These are phyloP conservation scores for Phytophthora palmivora DNA, from an alignment of 352 stramenopile species.

Conservation along the genomic window DNA sequence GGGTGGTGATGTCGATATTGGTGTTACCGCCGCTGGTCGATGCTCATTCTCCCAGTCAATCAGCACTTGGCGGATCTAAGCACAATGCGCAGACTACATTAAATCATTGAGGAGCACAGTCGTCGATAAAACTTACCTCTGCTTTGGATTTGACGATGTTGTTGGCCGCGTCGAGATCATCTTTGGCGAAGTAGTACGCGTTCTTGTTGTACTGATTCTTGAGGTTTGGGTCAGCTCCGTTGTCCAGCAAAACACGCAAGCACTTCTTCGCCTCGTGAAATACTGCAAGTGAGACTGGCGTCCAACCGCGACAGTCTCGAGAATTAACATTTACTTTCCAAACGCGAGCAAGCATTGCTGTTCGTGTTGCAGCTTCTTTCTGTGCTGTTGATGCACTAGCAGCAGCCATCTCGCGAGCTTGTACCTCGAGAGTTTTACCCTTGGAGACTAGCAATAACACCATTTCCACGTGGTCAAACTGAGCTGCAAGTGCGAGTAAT, in stretches of 20 bases:
- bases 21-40: slow-evolving; percentile 24
- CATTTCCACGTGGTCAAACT: slow-evolving; percentile 73
- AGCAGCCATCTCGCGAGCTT: slow-evolving; percentile 34
- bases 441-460: slow-evolving; percentile 67
- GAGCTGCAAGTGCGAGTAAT: slow-evolving; percentile 75
- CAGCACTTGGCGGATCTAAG: slow-evolving; percentile 68
- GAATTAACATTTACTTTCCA: slow-evolving; percentile 78
- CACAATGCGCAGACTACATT: neutral
- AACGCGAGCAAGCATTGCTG: slow-evolving; percentile 51
- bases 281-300: slow-evolving; percentile 80
- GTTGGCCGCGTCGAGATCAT: slow-evolving; percentile 85
- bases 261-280: slow-evolving; percentile 88
- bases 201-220: slow-evolving; percentile 94
- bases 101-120: no score
- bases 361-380: slow-evolving; percentile 34
- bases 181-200: slow-evolving; percentile 89
- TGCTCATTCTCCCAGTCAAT: slow-evolving; percentile 74
- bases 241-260: slow-evolving; percentile 72
- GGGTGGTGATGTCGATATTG: neutral
- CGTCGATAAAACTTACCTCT: slow-evolving; percentile 46
- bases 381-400: slow-evolving; percentile 30
- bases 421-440: slow-evolving; percentile 50
- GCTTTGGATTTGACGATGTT: slow-evolving; percentile 83
- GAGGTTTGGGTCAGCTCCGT: slow-evolving; percentile 84
- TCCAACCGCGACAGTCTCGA: slow-evolving; percentile 88